phyloP scores from a whole-genome alignment of 1,284 basidiomycete genomes.

The Coniferiporia weirii region DNA sequence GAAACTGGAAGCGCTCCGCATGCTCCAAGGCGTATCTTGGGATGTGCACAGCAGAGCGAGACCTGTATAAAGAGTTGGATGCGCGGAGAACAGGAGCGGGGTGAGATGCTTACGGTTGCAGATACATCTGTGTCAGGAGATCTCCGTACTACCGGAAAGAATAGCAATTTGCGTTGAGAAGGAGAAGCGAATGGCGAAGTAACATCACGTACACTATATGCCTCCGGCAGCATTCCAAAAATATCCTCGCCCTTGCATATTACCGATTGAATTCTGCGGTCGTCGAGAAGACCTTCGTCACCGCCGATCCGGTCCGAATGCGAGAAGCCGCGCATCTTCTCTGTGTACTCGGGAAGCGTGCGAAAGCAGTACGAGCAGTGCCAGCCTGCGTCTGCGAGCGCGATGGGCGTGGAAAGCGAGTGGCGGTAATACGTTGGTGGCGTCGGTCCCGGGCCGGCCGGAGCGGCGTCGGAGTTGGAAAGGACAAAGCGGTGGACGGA shows the following conservation, averaged over 20 bases:
- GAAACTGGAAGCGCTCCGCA: conserved; percentile 45
- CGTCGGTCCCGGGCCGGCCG: conserved; percentile 5
- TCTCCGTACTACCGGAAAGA: conserved; percentile 40
- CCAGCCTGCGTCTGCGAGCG: conserved; percentile 60
- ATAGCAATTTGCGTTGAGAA: conserved; percentile 15
- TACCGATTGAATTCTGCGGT: conserved; percentile 49
- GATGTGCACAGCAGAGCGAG: conserved; percentile 44
- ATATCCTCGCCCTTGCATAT: conserved; percentile 62
- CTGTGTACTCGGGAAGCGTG: conserved; percentile 30
- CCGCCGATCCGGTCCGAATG: conserved; percentile 59
- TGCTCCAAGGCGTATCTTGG: conserved; percentile 50
- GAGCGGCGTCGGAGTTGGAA: conserved; percentile 30
- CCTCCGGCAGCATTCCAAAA: conserved; percentile 64
- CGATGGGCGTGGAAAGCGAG: conserved; percentile 45
- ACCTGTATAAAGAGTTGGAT: conserved; percentile 24
- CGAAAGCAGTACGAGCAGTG: conserved; percentile 64
- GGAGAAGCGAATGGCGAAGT: conserved; percentile 18
- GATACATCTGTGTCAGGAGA: conserved; percentile 44
- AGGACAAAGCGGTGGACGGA: conserved; percentile 38
- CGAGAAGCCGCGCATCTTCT: conserved; percentile 42
- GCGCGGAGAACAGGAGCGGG: neutral
- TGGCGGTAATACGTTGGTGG: conserved; percentile 44
- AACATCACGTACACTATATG: conserved; percentile 35
- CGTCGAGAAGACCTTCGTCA: conserved; percentile 45
- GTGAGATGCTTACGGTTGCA: conserved; percentile 39